Conservation (phyloP, 2,329 filamentous ascomycete species). For the Sclerotinia borealis region DNA sequence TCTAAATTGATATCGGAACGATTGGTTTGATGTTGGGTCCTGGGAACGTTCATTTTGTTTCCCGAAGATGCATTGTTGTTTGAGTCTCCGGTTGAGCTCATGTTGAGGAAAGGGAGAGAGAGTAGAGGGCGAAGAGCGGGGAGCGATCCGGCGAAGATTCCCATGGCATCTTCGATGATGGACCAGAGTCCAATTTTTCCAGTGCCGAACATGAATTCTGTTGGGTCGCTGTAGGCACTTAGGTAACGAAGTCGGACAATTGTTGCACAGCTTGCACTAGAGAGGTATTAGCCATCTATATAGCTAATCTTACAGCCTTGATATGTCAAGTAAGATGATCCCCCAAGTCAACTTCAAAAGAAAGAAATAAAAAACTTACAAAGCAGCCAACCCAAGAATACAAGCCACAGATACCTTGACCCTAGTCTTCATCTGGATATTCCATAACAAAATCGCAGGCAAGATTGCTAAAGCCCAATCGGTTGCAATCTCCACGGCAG, state of each 20-base stretch:
- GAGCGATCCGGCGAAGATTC: constrained; percentile 43
- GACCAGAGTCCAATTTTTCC: constrained; percentile 42
- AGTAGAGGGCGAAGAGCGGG: constrained; percentile 42
- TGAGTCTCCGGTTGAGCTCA: constrained; percentile 6
- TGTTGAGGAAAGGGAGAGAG: constrained; percentile 26
- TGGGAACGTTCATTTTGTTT: constrained; percentile 8
- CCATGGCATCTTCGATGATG: constrained; percentile 43
- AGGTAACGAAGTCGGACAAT: constrained; percentile 40
- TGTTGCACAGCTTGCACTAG: constrained; percentile 34
- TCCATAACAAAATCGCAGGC: constrained; percentile 37
- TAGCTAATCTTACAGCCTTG: background rate
- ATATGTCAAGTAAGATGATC: background rate
- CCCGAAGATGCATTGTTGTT: background rate
- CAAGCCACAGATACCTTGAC: constrained; percentile 34
- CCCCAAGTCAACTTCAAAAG: no score
- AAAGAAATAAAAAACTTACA: constrained; percentile 30
- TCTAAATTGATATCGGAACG: constrained; percentile 18
- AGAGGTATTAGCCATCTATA: constrained; percentile 13
- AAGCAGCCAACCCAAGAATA: constrained; percentile 32
- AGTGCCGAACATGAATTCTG: constrained; percentile 37
- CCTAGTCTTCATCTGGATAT: constrained; percentile 36
- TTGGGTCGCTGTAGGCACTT: constrained; percentile 35
- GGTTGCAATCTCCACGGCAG: constrained; percentile 34
- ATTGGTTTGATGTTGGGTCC: constrained; percentile 6
- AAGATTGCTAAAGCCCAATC: constrained; percentile 39